These are phyloP conservation scores for Pichia norvegensis DNA, from an alignment of 1,139 yeast species.

Conservation along the genomic window DNA sequence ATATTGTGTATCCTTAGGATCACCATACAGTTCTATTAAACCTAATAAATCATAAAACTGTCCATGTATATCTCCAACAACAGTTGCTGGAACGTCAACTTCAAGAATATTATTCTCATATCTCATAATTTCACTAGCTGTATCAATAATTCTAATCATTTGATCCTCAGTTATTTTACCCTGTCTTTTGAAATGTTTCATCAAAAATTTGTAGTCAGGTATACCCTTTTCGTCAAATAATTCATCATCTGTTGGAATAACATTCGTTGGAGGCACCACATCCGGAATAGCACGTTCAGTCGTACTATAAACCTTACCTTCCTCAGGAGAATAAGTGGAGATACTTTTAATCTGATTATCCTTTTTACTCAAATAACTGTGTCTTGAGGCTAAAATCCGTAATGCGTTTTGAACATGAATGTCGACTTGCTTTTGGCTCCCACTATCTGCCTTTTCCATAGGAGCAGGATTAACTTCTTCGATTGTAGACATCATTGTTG, in stretches of 20 bases:
- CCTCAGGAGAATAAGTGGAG: slow-evolving; percentile 45
- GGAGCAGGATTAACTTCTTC: neutral
- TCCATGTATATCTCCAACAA: slow-evolving; percentile 96
- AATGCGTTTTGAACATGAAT: slow-evolving; percentile 61
- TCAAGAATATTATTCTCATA: slow-evolving; percentile 71
- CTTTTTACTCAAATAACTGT: slow-evolving; percentile 3
- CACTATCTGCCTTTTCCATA: slow-evolving; percentile 11
- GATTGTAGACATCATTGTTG: neutral
- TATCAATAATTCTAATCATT: slow-evolving; percentile 54
- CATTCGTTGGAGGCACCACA: slow-evolving; percentile 63
- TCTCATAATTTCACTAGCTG: slow-evolving; percentile 57
- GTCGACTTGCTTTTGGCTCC: slow-evolving; percentile 15
- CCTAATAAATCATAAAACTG: slow-evolving; percentile 88
- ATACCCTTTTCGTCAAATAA: slow-evolving; percentile 54
- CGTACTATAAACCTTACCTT: slow-evolving; percentile 59
- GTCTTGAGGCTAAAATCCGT: slow-evolving; percentile 53
- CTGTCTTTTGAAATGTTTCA: slow-evolving; percentile 68
- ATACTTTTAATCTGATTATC: neutral
- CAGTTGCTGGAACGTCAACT: slow-evolving; percentile 89
- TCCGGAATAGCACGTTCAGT: slow-evolving; percentile 54
- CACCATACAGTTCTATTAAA: slow-evolving; percentile 89
- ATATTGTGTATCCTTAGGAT: slow-evolving; percentile 68
- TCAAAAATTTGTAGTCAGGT: slow-evolving; percentile 68
- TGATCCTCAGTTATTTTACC: slow-evolving; percentile 75
- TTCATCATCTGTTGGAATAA: slow-evolving; percentile 59